phyloP scores from a whole-genome alignment of 225 moss, liverwort and hornwort species.

The Polytrichum commune region DNA sequence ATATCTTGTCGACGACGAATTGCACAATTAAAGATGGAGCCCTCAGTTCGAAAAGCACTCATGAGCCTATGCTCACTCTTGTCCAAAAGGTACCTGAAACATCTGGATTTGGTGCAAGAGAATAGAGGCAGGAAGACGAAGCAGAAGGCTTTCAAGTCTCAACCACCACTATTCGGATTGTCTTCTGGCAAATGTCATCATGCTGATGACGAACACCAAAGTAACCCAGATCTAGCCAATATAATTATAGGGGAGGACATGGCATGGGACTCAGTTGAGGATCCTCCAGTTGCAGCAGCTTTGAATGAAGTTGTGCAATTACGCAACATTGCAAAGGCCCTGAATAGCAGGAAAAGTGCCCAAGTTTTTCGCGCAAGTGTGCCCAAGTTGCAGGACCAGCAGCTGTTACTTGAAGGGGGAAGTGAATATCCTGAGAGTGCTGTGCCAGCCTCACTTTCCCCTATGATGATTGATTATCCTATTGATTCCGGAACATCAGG shows the following conservation, averaged over 20 bases:
- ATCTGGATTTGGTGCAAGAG: constrained; percentile 11
- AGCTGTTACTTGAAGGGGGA: constrained; percentile 19
- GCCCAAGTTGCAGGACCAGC: constrained; percentile 17
- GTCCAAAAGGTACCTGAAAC: constrained; percentile 59
- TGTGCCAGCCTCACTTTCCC: constrained; percentile 22
- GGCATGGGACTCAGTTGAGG: constrained; percentile 78
- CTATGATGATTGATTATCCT: constrained; percentile 12
- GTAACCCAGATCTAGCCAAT: constrained; percentile 14
- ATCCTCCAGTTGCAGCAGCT: constrained; percentile 66
- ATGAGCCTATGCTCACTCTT: constrained; percentile 71
- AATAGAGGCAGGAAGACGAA: constrained; percentile 12
- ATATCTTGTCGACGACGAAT: constrained; percentile 74
- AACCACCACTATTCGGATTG: background rate
- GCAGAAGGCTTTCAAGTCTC: constrained; percentile 2
- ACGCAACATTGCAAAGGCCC: constrained; percentile 53
- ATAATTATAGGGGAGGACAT: constrained; percentile 32
- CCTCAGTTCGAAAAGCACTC: constrained; percentile 74
- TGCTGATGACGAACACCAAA: constrained; percentile 3
- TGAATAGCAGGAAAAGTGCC: constrained; percentile 56
- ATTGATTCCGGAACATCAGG: background rate
- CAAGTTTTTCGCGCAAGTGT: constrained; percentile 25
- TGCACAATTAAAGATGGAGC: constrained; percentile 63
- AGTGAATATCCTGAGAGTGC: constrained; percentile 30
- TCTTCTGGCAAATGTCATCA: background rate
- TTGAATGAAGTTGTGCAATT: constrained; percentile 84